Percentiles rank a stretch among this genome's conserved stretches.
Conservation (phyloP, 257 asterid species). For the Ophiorrhiza pumila region DNA sequence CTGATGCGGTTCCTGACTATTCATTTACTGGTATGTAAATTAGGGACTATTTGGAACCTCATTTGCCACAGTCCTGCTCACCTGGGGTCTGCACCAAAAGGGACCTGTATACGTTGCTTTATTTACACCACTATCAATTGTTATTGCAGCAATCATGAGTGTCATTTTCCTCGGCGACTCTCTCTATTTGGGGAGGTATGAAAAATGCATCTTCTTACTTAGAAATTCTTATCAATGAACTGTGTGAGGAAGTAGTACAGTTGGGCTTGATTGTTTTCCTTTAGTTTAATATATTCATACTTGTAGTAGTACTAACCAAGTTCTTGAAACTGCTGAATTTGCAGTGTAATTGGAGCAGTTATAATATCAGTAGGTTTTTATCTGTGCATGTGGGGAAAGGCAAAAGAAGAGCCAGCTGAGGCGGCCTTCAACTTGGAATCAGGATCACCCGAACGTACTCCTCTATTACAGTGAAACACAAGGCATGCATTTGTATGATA, state of each 20-base stretch:
- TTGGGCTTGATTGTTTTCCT: too few species aligned
- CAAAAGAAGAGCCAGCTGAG: constrained; percentile 53
- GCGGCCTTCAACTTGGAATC: constrained; percentile 1
- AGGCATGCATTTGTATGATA: neutral
- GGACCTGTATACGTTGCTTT: constrained; percentile 84
- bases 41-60: constrained; percentile 46
- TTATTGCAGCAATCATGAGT: constrained; percentile 80
- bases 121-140: constrained; percentile 77
- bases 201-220: neutral
- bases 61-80: constrained; percentile 50
- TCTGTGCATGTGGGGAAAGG: constrained; percentile 78
- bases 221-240: too few species aligned
- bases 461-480: constrained; percentile 4
- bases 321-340: neutral
- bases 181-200: constrained; percentile 79
- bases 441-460: constrained; percentile 12
- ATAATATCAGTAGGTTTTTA: constrained; percentile 66
- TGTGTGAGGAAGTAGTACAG: too few species aligned
- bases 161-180: constrained; percentile 71
- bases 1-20: neutral
- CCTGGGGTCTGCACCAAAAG: constrained; percentile 73
- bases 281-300: too few species aligned
- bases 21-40: neutral
- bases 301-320: neutral
- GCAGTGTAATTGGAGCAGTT: constrained; percentile 69